Evolutionary conservation across 163 green algal species (phyloP).

Genomic region (Trebouxiophyceae sp.): DNA sequence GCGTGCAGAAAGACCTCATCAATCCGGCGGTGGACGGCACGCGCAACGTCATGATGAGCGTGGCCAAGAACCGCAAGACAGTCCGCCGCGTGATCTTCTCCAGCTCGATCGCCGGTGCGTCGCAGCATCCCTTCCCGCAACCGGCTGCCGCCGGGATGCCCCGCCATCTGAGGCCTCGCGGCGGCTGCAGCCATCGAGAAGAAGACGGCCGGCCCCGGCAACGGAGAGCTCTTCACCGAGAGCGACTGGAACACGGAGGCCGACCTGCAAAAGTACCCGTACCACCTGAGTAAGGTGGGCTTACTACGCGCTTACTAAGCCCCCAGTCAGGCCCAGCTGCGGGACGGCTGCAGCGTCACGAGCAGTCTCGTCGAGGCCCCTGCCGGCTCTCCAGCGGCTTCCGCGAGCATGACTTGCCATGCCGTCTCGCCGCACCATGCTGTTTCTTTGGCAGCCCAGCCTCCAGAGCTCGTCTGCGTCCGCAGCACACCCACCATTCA

Average conservation of each 20-base stretch:
- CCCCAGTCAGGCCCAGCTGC: too few relatives aligned
- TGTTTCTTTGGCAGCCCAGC: too few relatives aligned
- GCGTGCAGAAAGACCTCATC: slow-evolving; percentile 47
- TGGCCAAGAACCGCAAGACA: slow-evolving; percentile 10
- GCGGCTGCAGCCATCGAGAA: slow-evolving; percentile 44
- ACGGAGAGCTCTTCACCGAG: slow-evolving; percentile 28
- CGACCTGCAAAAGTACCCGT: slow-evolving; percentile 27
- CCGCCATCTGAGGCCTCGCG: slow-evolving; percentile 25
- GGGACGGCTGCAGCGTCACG: too few relatives aligned
- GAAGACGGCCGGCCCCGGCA: slow-evolving; percentile 13
- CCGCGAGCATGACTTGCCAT: too few relatives aligned
- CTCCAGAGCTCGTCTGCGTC: too few relatives aligned
- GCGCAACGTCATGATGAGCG: slow-evolving; percentile 35
- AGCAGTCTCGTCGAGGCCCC: too few relatives aligned
- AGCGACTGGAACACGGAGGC: slow-evolving; percentile 47
- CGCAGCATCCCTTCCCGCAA: too few relatives aligned
- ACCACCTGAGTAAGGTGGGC: slow-evolving; percentile 52
- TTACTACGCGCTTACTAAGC: too few relatives aligned
- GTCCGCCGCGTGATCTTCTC: slow-evolving; percentile 51
- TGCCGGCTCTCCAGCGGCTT: too few relatives aligned
- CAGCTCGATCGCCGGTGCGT: slow-evolving; percentile 49
- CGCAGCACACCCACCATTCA: too few relatives aligned
- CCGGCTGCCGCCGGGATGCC: too few relatives aligned
- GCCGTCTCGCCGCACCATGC: too few relatives aligned
- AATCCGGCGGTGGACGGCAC: slow-evolving; percentile 58